These are phyloP conservation scores for Emmonsiellopsis sp. DNA, from an alignment of 2,329 filamentous ascomycete genomes.

Conservation along the genomic window DNA sequence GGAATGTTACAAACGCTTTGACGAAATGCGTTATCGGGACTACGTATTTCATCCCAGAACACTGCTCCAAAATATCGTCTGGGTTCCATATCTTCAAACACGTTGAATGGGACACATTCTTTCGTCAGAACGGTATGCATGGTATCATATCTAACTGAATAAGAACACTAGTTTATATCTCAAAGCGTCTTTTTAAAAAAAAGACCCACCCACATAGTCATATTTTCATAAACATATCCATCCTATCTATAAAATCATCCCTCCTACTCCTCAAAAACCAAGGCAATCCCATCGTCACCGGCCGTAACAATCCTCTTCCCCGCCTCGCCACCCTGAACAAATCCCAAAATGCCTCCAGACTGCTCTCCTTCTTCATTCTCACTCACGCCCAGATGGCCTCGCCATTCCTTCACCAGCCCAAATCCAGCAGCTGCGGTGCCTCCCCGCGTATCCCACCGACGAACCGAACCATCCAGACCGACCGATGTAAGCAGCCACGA, in stretches of 20 bases:
- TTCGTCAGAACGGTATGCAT: too few species aligned
- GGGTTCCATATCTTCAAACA: too few species aligned
- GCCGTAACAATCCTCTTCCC: conserved; percentile 75
- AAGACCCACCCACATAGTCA: not conserved
- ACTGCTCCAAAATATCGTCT: too few species aligned
- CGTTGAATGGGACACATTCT: too few species aligned
- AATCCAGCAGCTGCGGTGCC: conserved; percentile 57
- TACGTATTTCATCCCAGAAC: too few species aligned
- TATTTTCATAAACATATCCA: not conserved
- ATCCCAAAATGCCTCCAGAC: conserved; percentile 80
- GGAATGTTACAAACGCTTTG: too few species aligned
- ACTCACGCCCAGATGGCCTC: conserved; percentile 53
- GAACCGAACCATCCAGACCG: conserved; percentile 84
- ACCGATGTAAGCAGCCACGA: conserved; percentile 71
- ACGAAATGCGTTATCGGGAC: too few species aligned
- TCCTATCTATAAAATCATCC: not conserved
- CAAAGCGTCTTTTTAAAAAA: not conserved
- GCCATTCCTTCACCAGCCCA: conserved; percentile 78
- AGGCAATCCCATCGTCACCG: conserved; percentile 62
- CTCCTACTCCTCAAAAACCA: conserved; percentile 34
- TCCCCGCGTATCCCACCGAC: conserved; percentile 73
- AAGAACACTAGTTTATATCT: too few species aligned
- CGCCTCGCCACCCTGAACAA: conserved; percentile 63
- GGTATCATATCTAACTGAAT: too few species aligned
- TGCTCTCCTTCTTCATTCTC: conserved; percentile 55